Evolutionary conservation across 345 rosid genomes (phyloP).

Genomic region (Barbarea vulgaris): DNA sequence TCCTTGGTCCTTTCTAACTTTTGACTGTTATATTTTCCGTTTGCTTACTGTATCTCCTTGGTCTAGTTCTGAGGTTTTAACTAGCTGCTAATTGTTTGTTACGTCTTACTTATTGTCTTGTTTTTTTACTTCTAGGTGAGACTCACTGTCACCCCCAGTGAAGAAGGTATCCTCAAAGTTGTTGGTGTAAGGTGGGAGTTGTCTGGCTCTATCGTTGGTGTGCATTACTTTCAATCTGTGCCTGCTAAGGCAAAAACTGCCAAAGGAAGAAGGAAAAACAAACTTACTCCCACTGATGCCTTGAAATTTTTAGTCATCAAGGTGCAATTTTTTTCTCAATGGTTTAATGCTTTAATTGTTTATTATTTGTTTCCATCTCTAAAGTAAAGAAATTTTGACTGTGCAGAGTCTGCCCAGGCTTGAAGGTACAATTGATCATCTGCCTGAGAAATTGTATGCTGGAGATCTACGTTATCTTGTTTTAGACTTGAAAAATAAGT

Average conservation of each 20-base stretch:
- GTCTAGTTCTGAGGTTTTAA: constrained; percentile 14
- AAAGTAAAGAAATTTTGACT: constrained; percentile 20
- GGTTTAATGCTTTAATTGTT: background rate
- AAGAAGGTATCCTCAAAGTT: constrained; percentile 85
- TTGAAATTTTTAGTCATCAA: constrained; percentile 82
- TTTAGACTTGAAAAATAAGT: constrained; percentile 73
- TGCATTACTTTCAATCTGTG: constrained; percentile 58
- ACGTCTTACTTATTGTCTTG: constrained; percentile 16
- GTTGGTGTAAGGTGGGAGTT: constrained; percentile 92
- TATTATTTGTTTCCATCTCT: constrained; percentile 27
- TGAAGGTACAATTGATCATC: constrained; percentile 63
- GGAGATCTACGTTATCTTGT: constrained; percentile 77
- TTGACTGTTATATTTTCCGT: background rate
- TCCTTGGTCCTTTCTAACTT: constrained; percentile 22
- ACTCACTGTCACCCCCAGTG: constrained; percentile 77
- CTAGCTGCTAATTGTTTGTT: constrained; percentile 18
- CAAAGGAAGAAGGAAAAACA: constrained; percentile 57
- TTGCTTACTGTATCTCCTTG: constrained; percentile 3
- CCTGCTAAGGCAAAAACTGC: constrained; percentile 52
- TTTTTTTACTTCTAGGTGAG: constrained; percentile 58
- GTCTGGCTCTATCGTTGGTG: constrained; percentile 78
- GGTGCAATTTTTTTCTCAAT: constrained; percentile 48
- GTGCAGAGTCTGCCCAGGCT: constrained; percentile 84
- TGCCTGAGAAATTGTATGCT: constrained; percentile 70
- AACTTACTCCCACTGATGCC: constrained; percentile 52